Evolutionary conservation across 1,139 yeast species (phyloP), one percentile per base, ranked within the genome.

Genomic region (Ogataea hybrid): DNA sequence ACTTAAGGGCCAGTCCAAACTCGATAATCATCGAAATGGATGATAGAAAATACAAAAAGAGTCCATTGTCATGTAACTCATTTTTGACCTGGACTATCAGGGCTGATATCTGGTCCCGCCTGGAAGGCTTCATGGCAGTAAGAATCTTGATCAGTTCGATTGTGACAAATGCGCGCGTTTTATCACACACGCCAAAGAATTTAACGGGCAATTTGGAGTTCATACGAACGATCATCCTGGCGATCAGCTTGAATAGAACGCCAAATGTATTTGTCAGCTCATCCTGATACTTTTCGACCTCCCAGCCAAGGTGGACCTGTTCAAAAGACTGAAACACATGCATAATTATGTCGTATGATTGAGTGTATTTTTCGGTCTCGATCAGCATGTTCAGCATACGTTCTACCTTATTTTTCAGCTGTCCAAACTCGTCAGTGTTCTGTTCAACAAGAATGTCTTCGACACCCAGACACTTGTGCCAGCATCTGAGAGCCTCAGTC

Each of bases 21-120:
- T 52, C 52, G 6, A 56, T 42, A 8, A 46, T 35, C n/a, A 54
- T 46, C 4, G 61, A 49, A 1, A 58, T 38, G 4, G 52, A 48
- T 1, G 63, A 58, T 3, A 59, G 46, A 28, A 59, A 55, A 31
- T 44, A 57, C 4, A 58, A 40, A 33, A 61, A 58, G 10, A 59
- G 35, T 0, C 63, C 63, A 12, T 57, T 55, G 35, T 60, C 64
- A 16, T 41, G 46, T 4, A 58, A 20, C 1, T 42, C 43, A 20
- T 46, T 46, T 28, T 57, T 58, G 11, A 39, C 32, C 5, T 39
- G 32, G 3, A 58, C 25, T 12, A 61, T 52, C 7, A 54, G 37
- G 5, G 43, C 41, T 9, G 59, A 50, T 2, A 58, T 47, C 0
- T 51, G 11, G 1, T 42, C 29, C 11, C 50, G 45, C 33, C 46